These are phyloP conservation scores for Ceratobasidium sp. DNA, from an alignment of 1,284 basidiomycete genomes.

Conservation along the genomic window DNA sequence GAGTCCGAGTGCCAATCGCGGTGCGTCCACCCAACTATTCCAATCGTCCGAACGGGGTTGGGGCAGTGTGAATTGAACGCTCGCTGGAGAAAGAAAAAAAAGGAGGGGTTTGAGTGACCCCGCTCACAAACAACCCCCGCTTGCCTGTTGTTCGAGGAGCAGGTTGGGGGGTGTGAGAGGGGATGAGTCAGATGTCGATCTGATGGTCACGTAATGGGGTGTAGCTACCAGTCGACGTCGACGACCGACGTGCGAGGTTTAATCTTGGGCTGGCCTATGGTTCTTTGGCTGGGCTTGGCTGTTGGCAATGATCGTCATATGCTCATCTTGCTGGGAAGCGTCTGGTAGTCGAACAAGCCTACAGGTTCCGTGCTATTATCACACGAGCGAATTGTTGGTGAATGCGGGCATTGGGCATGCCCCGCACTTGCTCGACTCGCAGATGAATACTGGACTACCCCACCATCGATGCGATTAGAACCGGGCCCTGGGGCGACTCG, in stretches of 20 bases:
- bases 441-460: neutral
- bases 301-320: too few species aligned
- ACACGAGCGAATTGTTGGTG: neutral
- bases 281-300: neutral
- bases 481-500: neutral
- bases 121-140: neutral
- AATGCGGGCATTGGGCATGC: neutral
- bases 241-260: neutral
- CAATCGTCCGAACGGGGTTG: neutral
- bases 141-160: slow-evolving; percentile 3
- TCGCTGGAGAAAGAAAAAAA: neutral
- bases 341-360: slow-evolving; percentile 3
- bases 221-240: neutral
- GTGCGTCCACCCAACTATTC: neutral
- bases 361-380: neutral
- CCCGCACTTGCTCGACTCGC: neutral
- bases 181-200: slow-evolving; percentile 7
- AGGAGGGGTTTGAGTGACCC: neutral
- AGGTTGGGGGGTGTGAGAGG: slow-evolving; percentile 1
- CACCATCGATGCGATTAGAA: slow-evolving; percentile 17
- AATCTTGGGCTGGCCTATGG: neutral
- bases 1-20: neutral
- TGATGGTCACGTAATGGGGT: neutral
- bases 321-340: neutral
- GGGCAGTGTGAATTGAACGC: slow-evolving; percentile 15